Percentiles rank a stretch among this genome's conserved stretches.
Conservation (phyloP, 2,329 filamentous ascomycete species). For the Nothophoma quercina region DNA sequence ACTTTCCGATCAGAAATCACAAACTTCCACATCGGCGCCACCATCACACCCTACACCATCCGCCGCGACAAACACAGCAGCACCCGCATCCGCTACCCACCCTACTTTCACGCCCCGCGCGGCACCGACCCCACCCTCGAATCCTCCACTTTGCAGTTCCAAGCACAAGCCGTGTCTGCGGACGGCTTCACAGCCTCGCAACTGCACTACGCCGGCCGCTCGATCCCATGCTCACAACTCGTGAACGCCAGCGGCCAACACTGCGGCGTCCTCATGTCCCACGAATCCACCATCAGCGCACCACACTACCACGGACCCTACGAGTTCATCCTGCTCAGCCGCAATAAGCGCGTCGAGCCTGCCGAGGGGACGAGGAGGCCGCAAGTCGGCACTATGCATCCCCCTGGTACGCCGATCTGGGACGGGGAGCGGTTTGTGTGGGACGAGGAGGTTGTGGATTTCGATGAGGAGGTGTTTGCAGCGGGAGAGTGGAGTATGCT, state of each 20-base stretch:
- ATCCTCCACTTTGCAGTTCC: constrained; percentile 38
- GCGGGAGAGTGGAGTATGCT: constrained; percentile 43
- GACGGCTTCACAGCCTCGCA: constrained; percentile 37
- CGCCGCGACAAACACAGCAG: constrained; percentile 34
- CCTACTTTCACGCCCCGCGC: constrained; percentile 35
- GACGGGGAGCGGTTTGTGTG: constrained; percentile 36
- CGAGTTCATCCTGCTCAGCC: constrained; percentile 40
- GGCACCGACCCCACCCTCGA: constrained; percentile 27
- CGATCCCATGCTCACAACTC: constrained; percentile 39
- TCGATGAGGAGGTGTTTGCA: constrained; percentile 30
- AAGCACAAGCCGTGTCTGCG: constrained; percentile 33
- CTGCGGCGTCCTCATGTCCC: constrained; percentile 45
- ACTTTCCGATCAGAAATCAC: constrained; percentile 42
- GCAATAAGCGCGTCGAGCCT: constrained; percentile 35
- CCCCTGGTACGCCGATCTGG: constrained; percentile 45
- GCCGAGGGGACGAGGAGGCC: constrained; percentile 22
- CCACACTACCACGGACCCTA: constrained; percentile 31
- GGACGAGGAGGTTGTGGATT: constrained; percentile 38
- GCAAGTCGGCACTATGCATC: constrained; percentile 31
- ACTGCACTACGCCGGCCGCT: constrained; percentile 25
- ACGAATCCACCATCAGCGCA: constrained; percentile 28
- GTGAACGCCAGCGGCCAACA: constrained; percentile 29
- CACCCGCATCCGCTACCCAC: constrained; percentile 35
- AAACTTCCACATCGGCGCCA: constrained; percentile 37
- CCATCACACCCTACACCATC: constrained; percentile 34